These are phyloP conservation scores for Macrophomina tecta DNA, from an alignment of 2,329 filamentous ascomycete genomes.

Conservation along the genomic window DNA sequence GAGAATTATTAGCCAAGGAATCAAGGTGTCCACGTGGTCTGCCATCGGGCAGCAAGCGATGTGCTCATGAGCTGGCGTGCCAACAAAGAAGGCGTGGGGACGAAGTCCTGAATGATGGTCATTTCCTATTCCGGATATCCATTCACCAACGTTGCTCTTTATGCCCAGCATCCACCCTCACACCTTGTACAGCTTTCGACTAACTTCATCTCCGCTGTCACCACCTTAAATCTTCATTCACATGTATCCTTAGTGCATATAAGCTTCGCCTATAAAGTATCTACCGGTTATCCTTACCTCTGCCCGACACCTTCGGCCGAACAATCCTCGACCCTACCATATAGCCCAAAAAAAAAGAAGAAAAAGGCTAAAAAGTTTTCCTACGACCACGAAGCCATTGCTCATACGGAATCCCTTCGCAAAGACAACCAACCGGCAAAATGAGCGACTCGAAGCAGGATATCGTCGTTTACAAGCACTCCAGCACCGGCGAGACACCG, in stretches of 20 bases:
- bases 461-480: conserved; percentile 17
- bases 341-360: no score
- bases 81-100: conserved; percentile 11
- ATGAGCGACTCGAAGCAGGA: conserved; percentile 2
- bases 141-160: background rate
- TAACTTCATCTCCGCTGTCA: background rate
- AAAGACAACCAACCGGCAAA: background rate
- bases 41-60: background rate
- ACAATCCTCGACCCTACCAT: background rate
- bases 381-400: background rate
- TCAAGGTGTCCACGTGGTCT: background rate
- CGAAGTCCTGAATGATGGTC: background rate
- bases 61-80: conserved; percentile 1
- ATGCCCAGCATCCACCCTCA: background rate
- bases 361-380: background rate
- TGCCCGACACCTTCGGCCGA: background rate
- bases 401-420: background rate
- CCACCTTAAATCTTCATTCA: background rate
- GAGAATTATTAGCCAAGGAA: background rate
- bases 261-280: background rate
- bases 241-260: background rate
- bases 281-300: background rate
- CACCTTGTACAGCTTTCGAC: background rate
- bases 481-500: background rate
- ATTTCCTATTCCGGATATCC: conserved; percentile 16